These are phyloP conservation scores for Epichloe gansuensis DNA, from an alignment of 2,329 filamentous ascomycete species.

Conservation along the genomic window DNA sequence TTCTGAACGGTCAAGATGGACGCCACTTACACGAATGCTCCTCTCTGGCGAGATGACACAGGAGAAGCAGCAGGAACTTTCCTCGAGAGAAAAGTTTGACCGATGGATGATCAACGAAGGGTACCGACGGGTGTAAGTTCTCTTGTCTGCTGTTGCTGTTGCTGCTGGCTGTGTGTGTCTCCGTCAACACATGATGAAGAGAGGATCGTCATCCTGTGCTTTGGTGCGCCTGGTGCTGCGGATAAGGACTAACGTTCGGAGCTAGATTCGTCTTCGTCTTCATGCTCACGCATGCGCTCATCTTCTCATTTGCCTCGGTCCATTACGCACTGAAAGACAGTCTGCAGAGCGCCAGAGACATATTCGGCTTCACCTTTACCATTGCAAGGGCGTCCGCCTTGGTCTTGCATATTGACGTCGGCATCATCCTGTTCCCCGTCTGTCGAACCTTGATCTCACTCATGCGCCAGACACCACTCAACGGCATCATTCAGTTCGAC, in stretches of 20 bases:
- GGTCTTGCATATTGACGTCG: conserved; percentile 70
- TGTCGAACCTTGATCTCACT: conserved; percentile 77
- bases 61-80: conserved; percentile 56
- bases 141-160: too few species aligned
- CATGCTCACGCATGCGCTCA: conserved; percentile 57
- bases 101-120: conserved; percentile 86
- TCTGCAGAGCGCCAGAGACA: conserved; percentile 49
- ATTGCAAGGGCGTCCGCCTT: conserved; percentile 66
- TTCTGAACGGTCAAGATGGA: conserved; percentile 68
- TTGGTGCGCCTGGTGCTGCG: neutral
- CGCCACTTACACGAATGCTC: conserved; percentile 69
- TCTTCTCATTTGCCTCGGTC: conserved; percentile 69
- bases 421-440: conserved; percentile 66
- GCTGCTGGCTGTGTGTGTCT: too few species aligned
- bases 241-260: neutral
- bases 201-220: neutral
- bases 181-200: neutral
- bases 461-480: conserved; percentile 65
- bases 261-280: conserved; percentile 64
- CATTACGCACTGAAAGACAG: conserved; percentile 71
- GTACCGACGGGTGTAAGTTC: conserved; percentile 60
- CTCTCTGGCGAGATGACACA: conserved; percentile 72
- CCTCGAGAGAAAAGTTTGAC: conserved; percentile 60
- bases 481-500: conserved; percentile 78
- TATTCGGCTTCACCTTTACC: conserved; percentile 63